phyloP scores from a whole-genome alignment of 495 filamentous ascomycete genomes.

The Lasiosphaeris hirsuta region DNA sequence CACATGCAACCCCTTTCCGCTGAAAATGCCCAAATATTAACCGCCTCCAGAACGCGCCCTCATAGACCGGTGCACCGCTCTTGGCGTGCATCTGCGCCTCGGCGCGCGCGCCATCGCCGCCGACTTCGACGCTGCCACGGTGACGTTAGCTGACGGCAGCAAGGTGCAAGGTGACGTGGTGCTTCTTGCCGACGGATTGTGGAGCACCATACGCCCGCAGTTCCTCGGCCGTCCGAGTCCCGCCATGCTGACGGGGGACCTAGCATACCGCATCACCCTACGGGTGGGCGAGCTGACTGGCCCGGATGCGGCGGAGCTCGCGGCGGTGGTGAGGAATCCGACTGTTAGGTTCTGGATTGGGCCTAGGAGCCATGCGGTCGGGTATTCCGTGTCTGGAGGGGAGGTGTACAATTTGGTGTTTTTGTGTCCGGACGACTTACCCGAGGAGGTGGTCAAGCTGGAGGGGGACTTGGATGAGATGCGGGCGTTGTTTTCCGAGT shows the following conservation, averaged over 20 bases:
- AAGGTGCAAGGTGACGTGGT: constrained; percentile 47
- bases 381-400: constrained; percentile 53
- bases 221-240: constrained; percentile 42
- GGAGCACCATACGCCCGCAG: constrained; percentile 44
- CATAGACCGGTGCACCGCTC: constrained; percentile 33
- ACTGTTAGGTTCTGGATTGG: constrained; percentile 72
- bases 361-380: constrained; percentile 53
- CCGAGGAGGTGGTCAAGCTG: constrained; percentile 39
- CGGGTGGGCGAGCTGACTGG: constrained; percentile 46
- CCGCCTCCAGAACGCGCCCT: constrained; percentile 32
- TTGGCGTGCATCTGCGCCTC: constrained; percentile 42
- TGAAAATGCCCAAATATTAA: too few relatives aligned
- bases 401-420: constrained; percentile 58
- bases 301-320: constrained; percentile 42
- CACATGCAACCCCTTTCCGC: too few relatives aligned
- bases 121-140: constrained; percentile 37
- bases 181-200: constrained; percentile 56
- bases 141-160: constrained; percentile 35
- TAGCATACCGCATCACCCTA: constrained; percentile 59
- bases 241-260: constrained; percentile 54
- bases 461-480: constrained; percentile 49
- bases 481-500: constrained; percentile 44
- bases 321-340: constrained; percentile 45
- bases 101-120: constrained; percentile 34
- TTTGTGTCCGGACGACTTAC: constrained; percentile 50